A percentile compares a stretch with the other conserved stretches of the same genome.
phyloP scores from a whole-genome alignment of 345 rosid species.

The Eutrema heterophyllum region DNA sequence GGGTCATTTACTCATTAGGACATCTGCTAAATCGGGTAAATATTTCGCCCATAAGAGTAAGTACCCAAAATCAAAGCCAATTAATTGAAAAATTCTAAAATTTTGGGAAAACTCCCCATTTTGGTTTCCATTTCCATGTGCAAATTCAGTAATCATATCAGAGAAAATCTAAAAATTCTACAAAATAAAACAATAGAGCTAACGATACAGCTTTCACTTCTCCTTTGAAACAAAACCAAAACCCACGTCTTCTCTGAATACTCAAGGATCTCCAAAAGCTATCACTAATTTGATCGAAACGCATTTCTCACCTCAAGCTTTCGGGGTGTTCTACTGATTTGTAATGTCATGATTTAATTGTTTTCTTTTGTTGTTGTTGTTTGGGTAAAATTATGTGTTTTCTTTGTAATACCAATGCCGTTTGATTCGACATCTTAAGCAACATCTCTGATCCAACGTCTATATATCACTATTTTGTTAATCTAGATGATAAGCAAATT shows the following conservation, averaged over 20 bases:
- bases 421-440: background rate
- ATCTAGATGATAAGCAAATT: background rate
- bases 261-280: slow-evolving; percentile 4
- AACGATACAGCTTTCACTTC: background rate
- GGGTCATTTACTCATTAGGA: background rate
- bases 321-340: background rate
- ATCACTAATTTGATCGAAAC: background rate
- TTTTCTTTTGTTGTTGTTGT: background rate
- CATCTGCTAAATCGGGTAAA: background rate
- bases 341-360: slow-evolving; percentile 8
- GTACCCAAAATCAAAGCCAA: background rate
- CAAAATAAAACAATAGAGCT: background rate
- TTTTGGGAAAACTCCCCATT: background rate
- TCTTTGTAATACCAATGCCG: background rate
- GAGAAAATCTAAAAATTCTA: background rate
- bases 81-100: background rate
- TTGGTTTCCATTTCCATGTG: background rate
- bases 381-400: background rate
- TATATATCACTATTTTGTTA: background rate
- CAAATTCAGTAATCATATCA: slow-evolving; percentile 7
- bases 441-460: slow-evolving; percentile 7
- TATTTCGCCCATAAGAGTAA: background rate
- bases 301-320: background rate
- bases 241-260: slow-evolving; percentile 5
- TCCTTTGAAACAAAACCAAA: background rate